Base-by-base conservation (phyloP, 2,329 filamentous ascomycete species). In the Phyllosticta citriasiana region DNA sequence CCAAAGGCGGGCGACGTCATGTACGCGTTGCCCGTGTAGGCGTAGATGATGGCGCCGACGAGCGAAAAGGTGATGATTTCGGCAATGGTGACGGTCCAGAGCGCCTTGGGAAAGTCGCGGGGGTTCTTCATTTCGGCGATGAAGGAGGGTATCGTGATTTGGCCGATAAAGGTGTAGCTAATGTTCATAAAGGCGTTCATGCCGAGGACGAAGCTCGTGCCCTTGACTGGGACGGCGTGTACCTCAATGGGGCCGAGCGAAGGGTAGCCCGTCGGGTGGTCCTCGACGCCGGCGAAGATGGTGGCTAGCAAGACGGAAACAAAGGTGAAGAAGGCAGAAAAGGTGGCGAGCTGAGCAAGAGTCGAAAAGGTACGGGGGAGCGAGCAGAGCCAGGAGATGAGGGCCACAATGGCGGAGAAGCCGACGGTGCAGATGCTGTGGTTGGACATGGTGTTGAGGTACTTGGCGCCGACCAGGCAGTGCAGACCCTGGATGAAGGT, bases 141-240 rank as follows among this genome's bases (percentile, higher is more conserved):
- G 77, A 97, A 97, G 67, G 88, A 93, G 0, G 92, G 92, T 14
- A 97, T 81, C 0, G 92, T 96, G 68, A 96, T 96, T 72, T 97
- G 92, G 0, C 92, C 92, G 66, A 97, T 96, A 71, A 97, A 96
- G 0, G 92, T 96, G 73, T 96, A 97, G 75, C 87, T 90, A 71
- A 97, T 97, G 75, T 97, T 97, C 72, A 97, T 81, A 75, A 96
- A 96, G 0, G 92, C 92, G 59, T 86, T 91, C 81, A 96, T 87
- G 24, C 87, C 91, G 2, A 82, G 78, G 3, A 96, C 89, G 67
- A 95, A 96, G 0, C 88, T 88, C 0, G 90, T 95, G 19, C 86
- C 84, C 2, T 79, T 73, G 2, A 85, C 74, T 0, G 91, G 88
- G 22, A 92, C 71, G 0, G 84, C 84, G 0, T 85, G 84, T 5